Evolutionary conservation across 257 asterid species (phyloP).

Genomic region (Gentiana dahurica): DNA sequence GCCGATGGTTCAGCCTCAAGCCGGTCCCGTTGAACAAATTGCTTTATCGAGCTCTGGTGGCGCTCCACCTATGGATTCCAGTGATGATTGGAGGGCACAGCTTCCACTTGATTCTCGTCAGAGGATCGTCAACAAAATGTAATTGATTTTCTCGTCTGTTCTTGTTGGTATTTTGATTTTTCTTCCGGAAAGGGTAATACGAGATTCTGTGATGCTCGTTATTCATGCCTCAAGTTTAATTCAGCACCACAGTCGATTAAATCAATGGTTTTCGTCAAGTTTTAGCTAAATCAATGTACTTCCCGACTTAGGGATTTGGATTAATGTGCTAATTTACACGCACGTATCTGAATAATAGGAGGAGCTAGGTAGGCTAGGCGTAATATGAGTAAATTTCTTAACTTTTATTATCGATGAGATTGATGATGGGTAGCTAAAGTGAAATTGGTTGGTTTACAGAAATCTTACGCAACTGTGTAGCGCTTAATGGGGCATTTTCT

Average conservation of each 20-base stretch:
- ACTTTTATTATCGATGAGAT: too few relatives aligned
- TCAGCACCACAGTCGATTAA: not conserved
- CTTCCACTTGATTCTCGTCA: conserved; percentile 55
- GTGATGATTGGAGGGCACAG: conserved; percentile 58
- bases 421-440: too few relatives aligned
- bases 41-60: conserved; percentile 20
- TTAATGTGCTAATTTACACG: too few relatives aligned
- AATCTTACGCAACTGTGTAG: too few relatives aligned
- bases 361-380: too few relatives aligned
- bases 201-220: not conserved
- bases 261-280: too few relatives aligned
- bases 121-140: conserved; percentile 68
- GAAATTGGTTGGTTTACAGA: too few relatives aligned
- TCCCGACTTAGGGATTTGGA: too few relatives aligned
- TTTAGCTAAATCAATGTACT: too few relatives aligned
- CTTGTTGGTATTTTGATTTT: not conserved
- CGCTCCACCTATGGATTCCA: not conserved
- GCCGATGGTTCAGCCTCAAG: conserved; percentile 47
- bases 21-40: conserved; percentile 29
- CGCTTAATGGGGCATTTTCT: too few relatives aligned
- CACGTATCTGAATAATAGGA: too few relatives aligned
- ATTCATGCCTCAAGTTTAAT: not conserved
- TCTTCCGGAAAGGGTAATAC: not conserved
- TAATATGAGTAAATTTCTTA: too few relatives aligned
- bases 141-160: not conserved